Evolutionary conservation across 148 eudicot species (phyloP).

Genomic region (Rhododendron vialii): DNA sequence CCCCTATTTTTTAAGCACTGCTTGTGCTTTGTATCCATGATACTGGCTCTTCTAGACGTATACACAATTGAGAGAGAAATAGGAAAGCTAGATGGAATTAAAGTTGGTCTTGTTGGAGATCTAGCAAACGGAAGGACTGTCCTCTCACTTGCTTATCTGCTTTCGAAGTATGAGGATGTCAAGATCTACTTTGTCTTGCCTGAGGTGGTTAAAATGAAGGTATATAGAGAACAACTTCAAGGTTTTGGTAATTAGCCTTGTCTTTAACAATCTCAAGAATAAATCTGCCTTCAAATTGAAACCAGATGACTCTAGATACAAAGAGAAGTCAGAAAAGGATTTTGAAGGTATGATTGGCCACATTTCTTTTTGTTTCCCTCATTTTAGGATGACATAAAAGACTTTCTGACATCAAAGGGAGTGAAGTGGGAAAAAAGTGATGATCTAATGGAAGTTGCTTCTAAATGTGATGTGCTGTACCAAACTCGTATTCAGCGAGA

Average conservation of each 20-base stretch:
- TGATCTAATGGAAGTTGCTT: slow-evolving; percentile 90
- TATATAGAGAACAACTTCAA: slow-evolving; percentile 16
- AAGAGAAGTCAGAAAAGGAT: neutral
- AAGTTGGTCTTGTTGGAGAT: slow-evolving; percentile 96
- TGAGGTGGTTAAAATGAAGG: slow-evolving; percentile 91
- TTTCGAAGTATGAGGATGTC: slow-evolving; percentile 74
- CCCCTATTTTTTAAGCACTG: neutral
- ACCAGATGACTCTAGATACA: neutral
- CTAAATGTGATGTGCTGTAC: slow-evolving; percentile 95
- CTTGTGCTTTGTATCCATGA: neutral
- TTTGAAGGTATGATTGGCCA: neutral
- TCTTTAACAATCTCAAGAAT: neutral
- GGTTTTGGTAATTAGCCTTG: neutral
- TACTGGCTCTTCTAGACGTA: slow-evolving; percentile 83
- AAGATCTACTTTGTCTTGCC: slow-evolving; percentile 93
- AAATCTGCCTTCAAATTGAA: neutral
- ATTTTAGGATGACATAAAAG: slow-evolving; percentile 88
- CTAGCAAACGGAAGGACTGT: slow-evolving; percentile 96
- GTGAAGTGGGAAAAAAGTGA: slow-evolving; percentile 92
- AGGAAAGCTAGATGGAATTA: slow-evolving; percentile 85
- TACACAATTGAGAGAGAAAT: slow-evolving; percentile 93
- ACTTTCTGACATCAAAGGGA: slow-evolving; percentile 61
- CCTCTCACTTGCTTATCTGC: slow-evolving; percentile 89
- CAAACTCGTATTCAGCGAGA: slow-evolving; percentile 62
- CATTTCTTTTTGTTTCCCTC: neutral